These are phyloP conservation scores for Allium sativum DNA, from an alignment of 106 monocot genomes.

Conservation along the genomic window DNA sequence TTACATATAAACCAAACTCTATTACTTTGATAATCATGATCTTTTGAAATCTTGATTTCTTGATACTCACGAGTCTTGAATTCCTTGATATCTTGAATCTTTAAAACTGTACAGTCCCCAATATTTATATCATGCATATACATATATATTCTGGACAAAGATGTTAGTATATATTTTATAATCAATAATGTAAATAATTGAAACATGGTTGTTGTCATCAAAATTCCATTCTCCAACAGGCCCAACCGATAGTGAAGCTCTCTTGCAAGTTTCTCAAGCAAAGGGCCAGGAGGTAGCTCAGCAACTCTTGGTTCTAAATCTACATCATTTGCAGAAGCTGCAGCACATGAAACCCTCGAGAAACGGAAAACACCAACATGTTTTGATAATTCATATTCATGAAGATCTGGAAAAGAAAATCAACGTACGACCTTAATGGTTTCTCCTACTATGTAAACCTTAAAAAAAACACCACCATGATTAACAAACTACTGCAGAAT, in stretches of 20 bases:
- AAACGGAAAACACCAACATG: conserved; percentile 56
- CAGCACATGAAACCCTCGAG: conserved; percentile 92
- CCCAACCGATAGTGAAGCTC: conserved; percentile 81
- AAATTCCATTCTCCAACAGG: no score
- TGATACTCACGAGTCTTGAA: no score
- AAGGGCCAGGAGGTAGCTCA: conserved; percentile 68
- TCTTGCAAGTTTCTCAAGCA: conserved; percentile 74
- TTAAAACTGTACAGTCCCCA: no score
- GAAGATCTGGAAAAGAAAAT: conserved; percentile 80
- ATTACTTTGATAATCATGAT: no score
- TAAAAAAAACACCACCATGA: conserved; percentile 91
- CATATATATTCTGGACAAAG: no score
- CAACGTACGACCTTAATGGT: conserved; percentile 71
- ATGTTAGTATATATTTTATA: no score
- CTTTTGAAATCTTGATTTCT: no score
- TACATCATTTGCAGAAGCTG: conserved; percentile 81
- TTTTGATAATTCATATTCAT: conserved; percentile 31
- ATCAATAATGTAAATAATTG: no score
- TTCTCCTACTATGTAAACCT: conserved; percentile 86
- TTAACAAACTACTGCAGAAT: conserved; percentile 96
- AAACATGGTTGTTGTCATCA: no score
- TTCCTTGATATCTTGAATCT: no score
- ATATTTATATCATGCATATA: no score
- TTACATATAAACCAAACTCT: no score
- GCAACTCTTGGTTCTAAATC: conserved; percentile 67